Percentiles rank a stretch among this genome's conserved stretches.
These are phyloP conservation scores for Aphanomyces invadans DNA, from an alignment of 352 stramenopile species.

Conservation along the genomic window DNA sequence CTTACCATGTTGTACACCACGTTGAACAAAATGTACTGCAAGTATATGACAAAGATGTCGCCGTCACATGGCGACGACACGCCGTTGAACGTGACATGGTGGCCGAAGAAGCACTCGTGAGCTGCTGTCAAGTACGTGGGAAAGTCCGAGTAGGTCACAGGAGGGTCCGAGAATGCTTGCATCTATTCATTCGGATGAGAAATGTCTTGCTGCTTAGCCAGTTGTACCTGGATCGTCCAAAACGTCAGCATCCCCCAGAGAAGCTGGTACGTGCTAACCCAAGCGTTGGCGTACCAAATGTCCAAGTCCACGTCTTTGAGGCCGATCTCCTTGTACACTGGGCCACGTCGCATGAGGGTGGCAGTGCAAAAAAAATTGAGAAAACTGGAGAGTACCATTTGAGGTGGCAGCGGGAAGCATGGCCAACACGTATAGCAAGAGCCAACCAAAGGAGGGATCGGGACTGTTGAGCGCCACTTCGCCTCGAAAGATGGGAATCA, in stretches of 20 bases:
- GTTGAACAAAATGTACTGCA: slow-evolving; percentile 84
- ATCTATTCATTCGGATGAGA: slow-evolving; percentile 29
- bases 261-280: slow-evolving; percentile 80
- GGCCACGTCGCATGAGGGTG: neutral
- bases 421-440: slow-evolving; percentile 69
- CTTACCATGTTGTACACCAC: slow-evolving; percentile 57
- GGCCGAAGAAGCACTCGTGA: slow-evolving; percentile 68
- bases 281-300: slow-evolving; percentile 84
- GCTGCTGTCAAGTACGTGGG: slow-evolving; percentile 53
- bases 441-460: slow-evolving; percentile 67
- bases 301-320: slow-evolving; percentile 83
- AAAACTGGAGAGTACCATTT: slow-evolving; percentile 31
- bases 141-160: slow-evolving; percentile 66
- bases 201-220: neutral
- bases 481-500: slow-evolving; percentile 71
- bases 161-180: slow-evolving; percentile 67
- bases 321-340: slow-evolving; percentile 84
- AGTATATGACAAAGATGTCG: slow-evolving; percentile 61
- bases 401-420: slow-evolving; percentile 56
- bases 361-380: neutral
- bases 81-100: slow-evolving; percentile 57
- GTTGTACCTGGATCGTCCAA: slow-evolving; percentile 54
- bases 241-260: slow-evolving; percentile 58
- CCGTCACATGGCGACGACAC: slow-evolving; percentile 48
- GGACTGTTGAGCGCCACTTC: slow-evolving; percentile 59